Evolutionary conservation across 768 basidiomycete genomes (phyloP).

Genomic region (Pisolithus sp.): DNA sequence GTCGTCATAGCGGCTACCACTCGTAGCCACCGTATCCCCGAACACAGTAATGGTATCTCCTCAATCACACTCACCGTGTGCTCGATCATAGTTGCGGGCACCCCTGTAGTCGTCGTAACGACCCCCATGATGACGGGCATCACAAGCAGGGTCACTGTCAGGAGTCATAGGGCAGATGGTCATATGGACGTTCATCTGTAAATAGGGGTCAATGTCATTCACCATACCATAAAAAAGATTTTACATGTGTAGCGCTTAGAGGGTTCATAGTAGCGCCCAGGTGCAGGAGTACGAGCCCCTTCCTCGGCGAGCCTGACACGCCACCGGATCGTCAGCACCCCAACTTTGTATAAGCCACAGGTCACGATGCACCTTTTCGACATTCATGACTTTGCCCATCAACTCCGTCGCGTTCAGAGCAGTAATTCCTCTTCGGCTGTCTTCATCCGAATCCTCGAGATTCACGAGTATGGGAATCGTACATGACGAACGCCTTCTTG

Average conservation of each 20-base stretch:
- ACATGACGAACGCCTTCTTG: slow-evolving; percentile 66
- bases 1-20: slow-evolving; percentile 32
- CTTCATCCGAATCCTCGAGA: slow-evolving; percentile 83
- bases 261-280: slow-evolving; percentile 90
- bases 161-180: slow-evolving; percentile 86
- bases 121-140: slow-evolving; percentile 46
- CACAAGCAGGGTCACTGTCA: slow-evolving; percentile 42
- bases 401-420: slow-evolving; percentile 79
- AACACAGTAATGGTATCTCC: slow-evolving; percentile 32
- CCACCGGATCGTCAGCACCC: slow-evolving; percentile 1
- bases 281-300: slow-evolving; percentile 89
- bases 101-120: slow-evolving; percentile 41
- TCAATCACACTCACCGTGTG: slow-evolving; percentile 29
- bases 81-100: slow-evolving; percentile 28
- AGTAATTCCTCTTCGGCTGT: slow-evolving; percentile 82
- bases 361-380: slow-evolving; percentile 65
- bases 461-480: slow-evolving; percentile 64
- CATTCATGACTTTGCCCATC: slow-evolving; percentile 79
- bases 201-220: neutral
- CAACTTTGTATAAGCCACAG: neutral
- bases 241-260: slow-evolving; percentile 74
- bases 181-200: slow-evolving; percentile 79
- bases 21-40: slow-evolving; percentile 36
- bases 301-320: slow-evolving; percentile 71
- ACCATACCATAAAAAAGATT: slow-evolving; percentile 14